Conservation (phyloP, 495 filamentous ascomycete genomes). For the Neurospora cerealis region DNA sequence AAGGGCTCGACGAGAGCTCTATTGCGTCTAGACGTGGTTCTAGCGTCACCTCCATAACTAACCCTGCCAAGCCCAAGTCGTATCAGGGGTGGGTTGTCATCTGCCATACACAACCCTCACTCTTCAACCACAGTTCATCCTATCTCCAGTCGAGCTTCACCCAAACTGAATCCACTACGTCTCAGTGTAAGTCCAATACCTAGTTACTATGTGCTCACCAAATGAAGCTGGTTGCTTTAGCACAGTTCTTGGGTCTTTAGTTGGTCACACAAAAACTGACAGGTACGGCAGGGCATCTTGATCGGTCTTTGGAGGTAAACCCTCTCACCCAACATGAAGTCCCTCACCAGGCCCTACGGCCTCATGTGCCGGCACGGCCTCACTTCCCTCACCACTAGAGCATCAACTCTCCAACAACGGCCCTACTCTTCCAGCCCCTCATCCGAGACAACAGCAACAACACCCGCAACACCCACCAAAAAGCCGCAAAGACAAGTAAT, state of each 20-base stretch:
- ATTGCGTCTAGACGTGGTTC: not conserved
- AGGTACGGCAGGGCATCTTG: not conserved
- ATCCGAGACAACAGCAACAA: not conserved
- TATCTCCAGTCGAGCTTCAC: not conserved
- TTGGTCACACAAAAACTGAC: not conserved
- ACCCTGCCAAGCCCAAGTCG: not conserved
- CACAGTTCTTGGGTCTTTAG: not conserved
- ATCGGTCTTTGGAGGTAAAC: not conserved
- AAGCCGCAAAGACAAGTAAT: conserved; percentile 32
- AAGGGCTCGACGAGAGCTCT: not conserved
- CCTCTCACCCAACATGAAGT: not conserved
- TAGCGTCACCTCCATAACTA: not conserved
- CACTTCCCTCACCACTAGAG: not conserved
- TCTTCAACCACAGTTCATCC: not conserved
- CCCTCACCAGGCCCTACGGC: not conserved
- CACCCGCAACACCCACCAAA: not conserved
- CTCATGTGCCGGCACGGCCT: not conserved
- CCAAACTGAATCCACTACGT: not conserved
- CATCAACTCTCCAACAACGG: not conserved
- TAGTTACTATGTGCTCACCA: not conserved
- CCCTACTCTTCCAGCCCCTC: not conserved
- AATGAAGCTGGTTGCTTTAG: not conserved
- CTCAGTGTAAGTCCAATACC: not conserved
- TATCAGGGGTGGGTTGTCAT: not conserved
- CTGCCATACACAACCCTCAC: not conserved